phyloP scores from a whole-genome alignment of 2,329 filamentous ascomycete genomes.

The Fusarium sp. region DNA sequence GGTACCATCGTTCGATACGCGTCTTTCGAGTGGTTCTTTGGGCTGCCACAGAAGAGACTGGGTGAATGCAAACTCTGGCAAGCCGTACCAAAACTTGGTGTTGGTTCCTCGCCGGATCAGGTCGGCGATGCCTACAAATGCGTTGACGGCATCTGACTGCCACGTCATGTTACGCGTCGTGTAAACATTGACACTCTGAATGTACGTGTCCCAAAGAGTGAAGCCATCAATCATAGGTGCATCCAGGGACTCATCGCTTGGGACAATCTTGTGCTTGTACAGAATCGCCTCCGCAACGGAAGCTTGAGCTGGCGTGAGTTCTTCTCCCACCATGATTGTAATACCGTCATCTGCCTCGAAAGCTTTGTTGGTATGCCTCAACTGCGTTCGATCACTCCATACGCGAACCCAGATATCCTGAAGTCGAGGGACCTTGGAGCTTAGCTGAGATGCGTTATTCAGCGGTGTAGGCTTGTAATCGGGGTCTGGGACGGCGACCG shows the following conservation, averaged over 20 bases:
- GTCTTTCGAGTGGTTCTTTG: slow-evolving; percentile 5
- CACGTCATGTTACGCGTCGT: slow-evolving; percentile 23
- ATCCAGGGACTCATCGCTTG: slow-evolving; percentile 4
- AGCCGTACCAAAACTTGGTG: slow-evolving; percentile 26
- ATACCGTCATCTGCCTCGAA: slow-evolving; percentile 12
- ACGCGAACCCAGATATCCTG: slow-evolving; percentile 6
- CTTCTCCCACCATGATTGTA: slow-evolving; percentile 14
- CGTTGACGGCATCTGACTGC: slow-evolving; percentile 24
- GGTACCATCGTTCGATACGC: not conserved
- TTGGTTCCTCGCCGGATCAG: slow-evolving; percentile 16
- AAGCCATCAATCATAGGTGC: slow-evolving; percentile 2
- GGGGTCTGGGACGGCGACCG: not conserved
- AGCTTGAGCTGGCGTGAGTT: slow-evolving; percentile 1
- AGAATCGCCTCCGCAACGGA: not conserved
- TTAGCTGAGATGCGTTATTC: slow-evolving; percentile 9
- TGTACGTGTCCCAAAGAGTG: slow-evolving; percentile 16
- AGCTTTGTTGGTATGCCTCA: slow-evolving; percentile 2
- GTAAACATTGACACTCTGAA: slow-evolving; percentile 14
- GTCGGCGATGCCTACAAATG: slow-evolving; percentile 24
- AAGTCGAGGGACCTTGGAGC: not conserved
- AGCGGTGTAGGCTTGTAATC: not conserved
- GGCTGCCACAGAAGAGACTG: slow-evolving; percentile 18
- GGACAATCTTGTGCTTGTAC: slow-evolving; percentile 10
- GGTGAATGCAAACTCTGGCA: slow-evolving; percentile 13
- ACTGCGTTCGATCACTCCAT: slow-evolving; percentile 21